Percentiles rank a stretch among this genome's conserved stretches.
These are phyloP conservation scores for Plasmodium ovale DNA, from an alignment of 169 alveolate species.

Conservation along the genomic window DNA sequence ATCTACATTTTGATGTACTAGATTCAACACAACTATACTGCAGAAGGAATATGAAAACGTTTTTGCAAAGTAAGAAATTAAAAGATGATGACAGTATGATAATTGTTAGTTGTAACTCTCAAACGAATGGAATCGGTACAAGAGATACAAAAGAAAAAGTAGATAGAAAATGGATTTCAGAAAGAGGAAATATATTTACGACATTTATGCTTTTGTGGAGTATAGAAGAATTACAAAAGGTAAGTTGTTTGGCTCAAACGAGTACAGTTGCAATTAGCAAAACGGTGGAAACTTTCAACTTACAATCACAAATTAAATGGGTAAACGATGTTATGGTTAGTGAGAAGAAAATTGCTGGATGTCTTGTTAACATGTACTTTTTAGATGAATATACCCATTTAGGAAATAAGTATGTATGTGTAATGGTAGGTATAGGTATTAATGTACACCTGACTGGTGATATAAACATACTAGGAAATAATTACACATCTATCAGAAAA, in stretches of 20 bases:
- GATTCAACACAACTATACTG: slow-evolving; percentile 82
- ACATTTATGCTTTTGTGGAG: slow-evolving; percentile 79
- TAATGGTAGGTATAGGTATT: slow-evolving; percentile 50
- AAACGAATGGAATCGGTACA: slow-evolving; percentile 83
- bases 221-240: slow-evolving; percentile 25
- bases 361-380: slow-evolving; percentile 38
- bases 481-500: slow-evolving; percentile 45
- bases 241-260: slow-evolving; percentile 75
- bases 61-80: slow-evolving; percentile 30
- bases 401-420: slow-evolving; percentile 7
- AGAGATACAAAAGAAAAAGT: slow-evolving; percentile 64
- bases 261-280: slow-evolving; percentile 79
- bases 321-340: slow-evolving; percentile 79
- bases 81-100: slow-evolving; percentile 39
- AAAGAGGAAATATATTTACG: slow-evolving; percentile 73
- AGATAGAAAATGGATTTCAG: slow-evolving; percentile 77
- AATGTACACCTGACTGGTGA: slow-evolving; percentile 27
- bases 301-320: slow-evolving; percentile 78
- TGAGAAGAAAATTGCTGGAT: slow-evolving; percentile 78
- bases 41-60: slow-evolving; percentile 55
- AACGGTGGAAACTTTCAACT: slow-evolving; percentile 73
- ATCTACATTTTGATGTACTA: slow-evolving; percentile 62
- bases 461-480: slow-evolving; percentile 10
- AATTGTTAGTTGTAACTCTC: slow-evolving; percentile 75
- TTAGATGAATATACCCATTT: neutral